Conservation (phyloP, 192 early-diverging fungal species). For the Entomortierella lignicola region DNA sequence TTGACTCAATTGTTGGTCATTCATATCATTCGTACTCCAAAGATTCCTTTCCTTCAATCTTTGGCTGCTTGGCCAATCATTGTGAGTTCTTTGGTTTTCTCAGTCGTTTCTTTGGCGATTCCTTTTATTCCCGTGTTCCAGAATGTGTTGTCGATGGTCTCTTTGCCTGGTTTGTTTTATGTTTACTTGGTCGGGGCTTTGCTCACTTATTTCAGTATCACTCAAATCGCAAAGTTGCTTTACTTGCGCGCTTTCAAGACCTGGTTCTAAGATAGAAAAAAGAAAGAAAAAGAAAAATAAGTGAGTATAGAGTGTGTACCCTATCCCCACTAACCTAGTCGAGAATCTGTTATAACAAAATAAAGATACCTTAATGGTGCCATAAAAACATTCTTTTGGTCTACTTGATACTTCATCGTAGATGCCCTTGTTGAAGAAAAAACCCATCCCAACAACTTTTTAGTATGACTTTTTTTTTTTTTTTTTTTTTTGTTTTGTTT, state of each 20-base stretch:
- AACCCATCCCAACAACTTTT: no score
- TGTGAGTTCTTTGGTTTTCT: slow-evolving; percentile 27
- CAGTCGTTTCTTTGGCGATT: slow-evolving; percentile 29
- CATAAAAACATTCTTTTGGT: no score
- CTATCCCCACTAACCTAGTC: no score
- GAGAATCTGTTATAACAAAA: no score
- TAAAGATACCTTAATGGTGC: no score
- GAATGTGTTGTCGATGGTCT: slow-evolving; percentile 34
- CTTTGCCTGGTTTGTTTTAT: slow-evolving; percentile 45
- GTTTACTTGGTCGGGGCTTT: slow-evolving; percentile 40
- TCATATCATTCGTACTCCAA: slow-evolving; percentile 59
- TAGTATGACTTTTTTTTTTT: no score
- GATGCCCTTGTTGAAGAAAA: no score
- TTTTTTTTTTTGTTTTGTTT: no score
- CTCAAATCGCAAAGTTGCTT: slow-evolving; percentile 49
- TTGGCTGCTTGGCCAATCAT: slow-evolving; percentile 39
- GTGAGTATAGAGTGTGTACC: no score
- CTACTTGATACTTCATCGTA: no score
- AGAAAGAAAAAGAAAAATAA: slow-evolving; percentile 14
- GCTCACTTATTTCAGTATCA: slow-evolving; percentile 40
- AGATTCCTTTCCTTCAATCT: slow-evolving; percentile 61
- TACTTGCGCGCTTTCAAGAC: slow-evolving; percentile 24
- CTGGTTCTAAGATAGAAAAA: slow-evolving; percentile 48
- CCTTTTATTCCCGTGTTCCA: slow-evolving; percentile 47
- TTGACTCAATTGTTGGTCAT: slow-evolving; percentile 60